Conservation (phyloP, 768 basidiomycete species). For the Termitomyces sp. region DNA sequence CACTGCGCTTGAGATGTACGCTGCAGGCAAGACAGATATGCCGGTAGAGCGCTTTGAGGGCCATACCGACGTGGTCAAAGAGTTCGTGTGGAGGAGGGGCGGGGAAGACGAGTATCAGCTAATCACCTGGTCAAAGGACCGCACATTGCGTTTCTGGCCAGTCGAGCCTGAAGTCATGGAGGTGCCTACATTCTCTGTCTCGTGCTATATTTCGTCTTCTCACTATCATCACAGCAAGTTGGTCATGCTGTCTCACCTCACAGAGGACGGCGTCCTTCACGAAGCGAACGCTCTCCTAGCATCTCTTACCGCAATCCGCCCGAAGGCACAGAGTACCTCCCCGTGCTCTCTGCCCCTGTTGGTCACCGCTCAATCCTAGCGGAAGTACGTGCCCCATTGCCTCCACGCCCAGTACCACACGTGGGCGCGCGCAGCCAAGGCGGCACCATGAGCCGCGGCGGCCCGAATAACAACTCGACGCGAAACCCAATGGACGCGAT, state of each 20-base stretch:
- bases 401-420: constrained; percentile 9
- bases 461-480: constrained; percentile 45
- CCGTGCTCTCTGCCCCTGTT: constrained; percentile 64
- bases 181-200: constrained; percentile 33
- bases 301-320: constrained; percentile 62
- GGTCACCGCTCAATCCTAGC: constrained; percentile 67
- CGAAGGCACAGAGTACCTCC: constrained; percentile 31
- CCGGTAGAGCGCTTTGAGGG: constrained; percentile 82
- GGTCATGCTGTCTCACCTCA: constrained; percentile 37
- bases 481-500: constrained; percentile 55
- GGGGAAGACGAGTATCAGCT: constrained; percentile 58
- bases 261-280: constrained; percentile 30
- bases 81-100: constrained; percentile 93
- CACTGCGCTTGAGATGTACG: constrained; percentile 83
- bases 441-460: constrained; percentile 50
- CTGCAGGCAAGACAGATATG: constrained; percentile 31
- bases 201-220: constrained; percentile 2
- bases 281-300: constrained; percentile 21
- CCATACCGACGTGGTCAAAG: constrained; percentile 92
- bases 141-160: constrained; percentile 90
- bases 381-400: constrained; percentile 55
- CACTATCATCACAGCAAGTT: constrained; percentile 41
- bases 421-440: constrained; percentile 25
- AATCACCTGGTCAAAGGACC: constrained; percentile 80
- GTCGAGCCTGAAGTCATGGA: constrained; percentile 69